Evolutionary conservation across 129 eudicot genomes (phyloP).

Genomic region (Centrapalus pauciflorus): DNA sequence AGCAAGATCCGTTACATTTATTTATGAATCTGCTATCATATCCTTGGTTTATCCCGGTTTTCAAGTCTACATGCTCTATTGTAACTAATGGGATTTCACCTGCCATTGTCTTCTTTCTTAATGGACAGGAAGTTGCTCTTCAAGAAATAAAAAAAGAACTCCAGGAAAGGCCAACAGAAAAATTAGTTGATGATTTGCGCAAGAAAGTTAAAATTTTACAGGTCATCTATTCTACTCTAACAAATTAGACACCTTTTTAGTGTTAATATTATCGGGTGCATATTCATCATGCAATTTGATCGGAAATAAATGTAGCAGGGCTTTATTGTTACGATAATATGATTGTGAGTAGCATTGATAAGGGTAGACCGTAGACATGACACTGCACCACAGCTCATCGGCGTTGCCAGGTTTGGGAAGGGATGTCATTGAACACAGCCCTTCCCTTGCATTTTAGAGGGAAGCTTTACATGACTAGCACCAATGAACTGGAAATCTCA

Average conservation of each 20-base stretch:
- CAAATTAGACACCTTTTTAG: not conserved
- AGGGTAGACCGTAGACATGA: not conserved
- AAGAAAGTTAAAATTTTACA: constrained; percentile 94
- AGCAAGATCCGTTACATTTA: not conserved
- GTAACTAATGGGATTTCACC: not conserved
- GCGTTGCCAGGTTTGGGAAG: not conserved
- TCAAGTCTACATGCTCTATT: not conserved
- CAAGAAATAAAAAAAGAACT: constrained; percentile 77
- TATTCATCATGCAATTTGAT: not conserved
- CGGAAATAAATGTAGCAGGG: not conserved
- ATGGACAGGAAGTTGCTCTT: constrained; percentile 73
- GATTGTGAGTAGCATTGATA: not conserved
- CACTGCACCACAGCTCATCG: not conserved
- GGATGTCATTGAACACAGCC: not conserved
- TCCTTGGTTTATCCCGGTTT: not conserved
- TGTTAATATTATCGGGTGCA: not conserved
- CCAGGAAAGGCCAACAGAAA: constrained; percentile 77
- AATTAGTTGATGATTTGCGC: constrained; percentile 84
- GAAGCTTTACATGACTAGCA: not conserved
- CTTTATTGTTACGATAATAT: not conserved
- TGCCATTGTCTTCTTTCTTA: not conserved
- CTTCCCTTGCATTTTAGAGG: not conserved
- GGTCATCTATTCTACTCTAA: constrained; percentile 38
- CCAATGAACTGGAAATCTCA: not conserved
- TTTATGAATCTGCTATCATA: not conserved